phyloP scores from a whole-genome alignment of 2,329 filamentous ascomycete species.

The Epichloe typhina region DNA sequence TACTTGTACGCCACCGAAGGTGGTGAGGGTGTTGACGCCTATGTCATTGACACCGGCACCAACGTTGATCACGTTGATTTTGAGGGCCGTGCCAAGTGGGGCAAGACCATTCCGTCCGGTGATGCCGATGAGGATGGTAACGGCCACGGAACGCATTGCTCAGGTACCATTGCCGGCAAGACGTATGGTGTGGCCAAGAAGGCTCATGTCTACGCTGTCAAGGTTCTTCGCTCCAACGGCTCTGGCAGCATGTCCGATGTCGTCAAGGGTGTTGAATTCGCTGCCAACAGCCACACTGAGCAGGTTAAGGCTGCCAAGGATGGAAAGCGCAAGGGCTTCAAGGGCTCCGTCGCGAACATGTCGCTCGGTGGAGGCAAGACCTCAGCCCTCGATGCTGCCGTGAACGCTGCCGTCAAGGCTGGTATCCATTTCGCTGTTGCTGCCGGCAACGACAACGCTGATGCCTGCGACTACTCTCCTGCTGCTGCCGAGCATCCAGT shows the following conservation, averaged over 20 bases:
- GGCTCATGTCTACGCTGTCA: constrained; percentile 91
- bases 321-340: constrained; percentile 91
- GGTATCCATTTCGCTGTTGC: constrained; percentile 97
- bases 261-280: constrained; percentile 95
- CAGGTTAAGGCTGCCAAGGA: constrained; percentile 68
- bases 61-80: constrained; percentile 93
- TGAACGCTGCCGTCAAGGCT: constrained; percentile 83
- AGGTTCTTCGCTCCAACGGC: constrained; percentile 94
- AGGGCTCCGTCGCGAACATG: constrained; percentile 99
- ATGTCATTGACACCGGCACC: constrained; percentile 96
- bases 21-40: constrained; percentile 96
- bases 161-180: constrained; percentile 92
- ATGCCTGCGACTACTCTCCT: constrained; percentile 98
- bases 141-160: constrained; percentile 98
- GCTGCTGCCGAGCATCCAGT: constrained; percentile 84
- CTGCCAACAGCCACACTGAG: constrained; percentile 65
- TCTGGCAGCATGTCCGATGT: constrained; percentile 98
- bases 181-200: constrained; percentile 99
- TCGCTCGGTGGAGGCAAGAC: constrained; percentile 97
- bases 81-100: constrained; percentile 89
- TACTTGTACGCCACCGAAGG: constrained; percentile 84
- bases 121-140: constrained; percentile 91
- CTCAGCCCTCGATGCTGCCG: constrained; percentile 74
- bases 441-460: constrained; percentile 95
- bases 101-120: constrained; percentile 80